Evolutionary conservation across 2,329 filamentous ascomycete species (phyloP).

Genomic region (Fusarium sp.): DNA sequence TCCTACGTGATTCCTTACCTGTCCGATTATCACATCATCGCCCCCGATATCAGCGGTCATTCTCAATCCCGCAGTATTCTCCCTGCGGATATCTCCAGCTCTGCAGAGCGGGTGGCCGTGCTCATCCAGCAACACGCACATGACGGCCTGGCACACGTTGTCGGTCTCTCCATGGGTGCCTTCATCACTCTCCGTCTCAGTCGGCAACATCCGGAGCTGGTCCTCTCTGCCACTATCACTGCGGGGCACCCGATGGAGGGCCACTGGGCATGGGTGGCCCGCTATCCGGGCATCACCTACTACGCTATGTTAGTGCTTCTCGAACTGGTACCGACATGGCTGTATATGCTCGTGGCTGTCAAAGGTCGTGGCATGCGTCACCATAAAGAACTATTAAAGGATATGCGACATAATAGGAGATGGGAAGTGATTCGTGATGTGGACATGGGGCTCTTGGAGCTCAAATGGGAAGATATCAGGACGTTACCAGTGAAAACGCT

Average conservation of each 20-base stretch:
- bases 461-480: slow-evolving; percentile 41
- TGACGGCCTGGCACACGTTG: slow-evolving; percentile 49
- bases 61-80: slow-evolving; percentile 47
- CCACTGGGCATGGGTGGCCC: slow-evolving; percentile 39
- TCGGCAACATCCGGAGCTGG: slow-evolving; percentile 47
- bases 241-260: slow-evolving; percentile 46
- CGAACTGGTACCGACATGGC: slow-evolving; percentile 40
- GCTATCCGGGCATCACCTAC: slow-evolving; percentile 43
- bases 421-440: slow-evolving; percentile 41
- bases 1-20: slow-evolving; percentile 48
- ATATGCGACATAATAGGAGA: slow-evolving; percentile 47
- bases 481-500: slow-evolving; percentile 41
- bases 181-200: slow-evolving; percentile 48
- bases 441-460: slow-evolving; percentile 36
- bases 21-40: slow-evolving; percentile 50
- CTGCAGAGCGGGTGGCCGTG: slow-evolving; percentile 47
- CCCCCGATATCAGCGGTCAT: slow-evolving; percentile 52
- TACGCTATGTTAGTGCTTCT: slow-evolving; percentile 40
- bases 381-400: slow-evolving; percentile 45
- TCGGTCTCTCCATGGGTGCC: slow-evolving; percentile 53
- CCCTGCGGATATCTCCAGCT: slow-evolving; percentile 45
- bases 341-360: slow-evolving; percentile 44
- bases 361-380: slow-evolving; percentile 35
- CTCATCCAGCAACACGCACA: slow-evolving; percentile 51
- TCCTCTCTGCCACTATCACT: slow-evolving; percentile 48